Conservation (phyloP, 2,329 filamentous ascomycete species). For the Tolypocladium amazonense region DNA sequence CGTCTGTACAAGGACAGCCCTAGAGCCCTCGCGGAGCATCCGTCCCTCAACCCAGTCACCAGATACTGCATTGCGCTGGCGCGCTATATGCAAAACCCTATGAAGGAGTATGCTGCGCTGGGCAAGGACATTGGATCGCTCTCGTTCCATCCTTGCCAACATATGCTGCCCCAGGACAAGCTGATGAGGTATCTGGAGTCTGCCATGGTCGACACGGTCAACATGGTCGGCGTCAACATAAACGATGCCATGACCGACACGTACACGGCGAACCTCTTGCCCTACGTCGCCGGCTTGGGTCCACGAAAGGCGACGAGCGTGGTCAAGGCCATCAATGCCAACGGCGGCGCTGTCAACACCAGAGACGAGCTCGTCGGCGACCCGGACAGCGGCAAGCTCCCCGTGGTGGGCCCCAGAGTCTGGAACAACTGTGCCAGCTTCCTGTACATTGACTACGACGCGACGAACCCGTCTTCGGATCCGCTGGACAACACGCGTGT, state of each 20-base stretch:
- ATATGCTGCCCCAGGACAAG: constrained; percentile 79
- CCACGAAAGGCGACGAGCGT: constrained; percentile 77
- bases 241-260: constrained; percentile 78
- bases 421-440: constrained; percentile 98
- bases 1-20: constrained; percentile 87
- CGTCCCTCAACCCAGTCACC: constrained; percentile 65
- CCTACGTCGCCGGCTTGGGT: constrained; percentile 84
- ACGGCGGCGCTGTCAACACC: constrained; percentile 75
- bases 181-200: constrained; percentile 79
- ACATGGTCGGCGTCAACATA: constrained; percentile 89
- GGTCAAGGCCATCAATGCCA: constrained; percentile 73
- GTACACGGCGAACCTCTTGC: constrained; percentile 77
- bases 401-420: constrained; percentile 78
- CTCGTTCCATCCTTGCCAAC: constrained; percentile 81
- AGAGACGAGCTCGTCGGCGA: constrained; percentile 85
- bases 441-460: constrained; percentile 79
- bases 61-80: constrained; percentile 86
- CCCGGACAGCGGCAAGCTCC: constrained; percentile 64
- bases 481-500: constrained; percentile 95
- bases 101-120: constrained; percentile 92
- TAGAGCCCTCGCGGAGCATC: constrained; percentile 69
- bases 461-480: constrained; percentile 71
- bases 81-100: constrained; percentile 85
- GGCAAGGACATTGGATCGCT: constrained; percentile 81
- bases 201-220: constrained; percentile 98